phyloP scores from a whole-genome alignment of 176 grass and related monocot genomes.

The Carex pumila region DNA sequence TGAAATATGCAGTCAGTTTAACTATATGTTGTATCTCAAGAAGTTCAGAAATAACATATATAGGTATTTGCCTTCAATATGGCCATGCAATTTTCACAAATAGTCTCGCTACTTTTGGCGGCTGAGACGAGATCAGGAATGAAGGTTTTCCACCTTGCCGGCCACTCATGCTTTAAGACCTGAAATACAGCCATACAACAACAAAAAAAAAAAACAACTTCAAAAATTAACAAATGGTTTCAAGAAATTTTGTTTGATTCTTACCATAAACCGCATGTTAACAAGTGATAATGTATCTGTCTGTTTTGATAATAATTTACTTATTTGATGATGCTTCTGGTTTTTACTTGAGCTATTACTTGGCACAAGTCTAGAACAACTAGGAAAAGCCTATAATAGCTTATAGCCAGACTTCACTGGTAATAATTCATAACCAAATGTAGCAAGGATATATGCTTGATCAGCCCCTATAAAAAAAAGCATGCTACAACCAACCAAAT shows the following conservation, averaged over 20 bases:
- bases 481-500: not conserved
- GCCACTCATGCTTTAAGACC: slow-evolving; percentile 99
- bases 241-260: slow-evolving; percentile 2
- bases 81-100: slow-evolving; percentile 99
- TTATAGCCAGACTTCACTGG: not conserved
- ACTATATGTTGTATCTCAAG: not conserved
- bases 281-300: not conserved
- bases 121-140: slow-evolving; percentile 96
- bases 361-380: not conserved
- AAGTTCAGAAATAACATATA: not conserved
- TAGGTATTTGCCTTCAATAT: slow-evolving; percentile 83
- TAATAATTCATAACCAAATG: not conserved
- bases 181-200: slow-evolving; percentile 27
- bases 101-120: slow-evolving; percentile 92
- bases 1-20: not conserved
- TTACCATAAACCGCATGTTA: not conserved
- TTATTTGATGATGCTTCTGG: not conserved
- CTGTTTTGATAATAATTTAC: not conserved
- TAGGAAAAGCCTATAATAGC: not conserved
- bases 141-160: slow-evolving; percentile 86
- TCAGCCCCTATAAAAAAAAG: not conserved
- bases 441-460: not conserved
- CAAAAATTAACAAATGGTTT: slow-evolving; percentile 1
- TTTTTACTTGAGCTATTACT: too few species aligned
- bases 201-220: not conserved